phyloP scores from a whole-genome alignment of 768 basidiomycete species.

The Leccinum pellstonianum region DNA sequence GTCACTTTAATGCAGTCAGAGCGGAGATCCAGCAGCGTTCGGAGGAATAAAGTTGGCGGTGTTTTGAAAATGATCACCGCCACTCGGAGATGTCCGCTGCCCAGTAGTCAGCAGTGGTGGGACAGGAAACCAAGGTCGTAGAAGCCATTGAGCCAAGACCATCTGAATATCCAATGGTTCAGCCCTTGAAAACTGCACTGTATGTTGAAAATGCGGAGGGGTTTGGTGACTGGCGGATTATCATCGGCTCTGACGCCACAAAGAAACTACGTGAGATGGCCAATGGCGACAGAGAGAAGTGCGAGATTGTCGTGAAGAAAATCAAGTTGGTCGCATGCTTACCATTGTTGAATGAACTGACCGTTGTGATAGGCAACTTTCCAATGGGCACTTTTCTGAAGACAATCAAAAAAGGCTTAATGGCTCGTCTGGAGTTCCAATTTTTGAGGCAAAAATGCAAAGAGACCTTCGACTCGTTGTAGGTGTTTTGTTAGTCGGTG shows the following conservation, averaged over 20 bases:
- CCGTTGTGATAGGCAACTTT: conserved; percentile 52
- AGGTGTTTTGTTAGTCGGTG: conserved; percentile 9
- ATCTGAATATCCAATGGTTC: conserved; percentile 45
- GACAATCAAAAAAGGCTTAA: conserved; percentile 66
- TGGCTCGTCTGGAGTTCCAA: conserved; percentile 47
- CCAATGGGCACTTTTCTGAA: conserved; percentile 64
- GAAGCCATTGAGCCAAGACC: conserved; percentile 14
- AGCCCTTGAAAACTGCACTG: conserved; percentile 58
- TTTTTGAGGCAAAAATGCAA: conserved; percentile 71
- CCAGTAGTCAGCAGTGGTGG: no score
- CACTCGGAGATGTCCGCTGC: no score
- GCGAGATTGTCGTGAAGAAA: conserved; percentile 61
- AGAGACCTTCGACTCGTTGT: conserved; percentile 51
- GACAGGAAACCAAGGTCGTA: background rate
- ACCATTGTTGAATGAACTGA: background rate
- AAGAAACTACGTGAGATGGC: conserved; percentile 48
- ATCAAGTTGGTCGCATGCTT: conserved; percentile 47
- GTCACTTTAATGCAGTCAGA: no score
- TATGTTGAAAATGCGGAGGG: conserved; percentile 58
- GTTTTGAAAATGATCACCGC: no score
- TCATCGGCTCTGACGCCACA: conserved; percentile 52
- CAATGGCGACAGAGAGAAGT: conserved; percentile 44
- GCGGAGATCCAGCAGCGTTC: no score
- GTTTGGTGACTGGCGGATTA: conserved; percentile 64
- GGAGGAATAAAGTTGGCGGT: no score